Evolutionary conservation across 495 filamentous ascomycete genomes (phyloP).

Genomic region (Penicillium macrosclerotiorum): DNA sequence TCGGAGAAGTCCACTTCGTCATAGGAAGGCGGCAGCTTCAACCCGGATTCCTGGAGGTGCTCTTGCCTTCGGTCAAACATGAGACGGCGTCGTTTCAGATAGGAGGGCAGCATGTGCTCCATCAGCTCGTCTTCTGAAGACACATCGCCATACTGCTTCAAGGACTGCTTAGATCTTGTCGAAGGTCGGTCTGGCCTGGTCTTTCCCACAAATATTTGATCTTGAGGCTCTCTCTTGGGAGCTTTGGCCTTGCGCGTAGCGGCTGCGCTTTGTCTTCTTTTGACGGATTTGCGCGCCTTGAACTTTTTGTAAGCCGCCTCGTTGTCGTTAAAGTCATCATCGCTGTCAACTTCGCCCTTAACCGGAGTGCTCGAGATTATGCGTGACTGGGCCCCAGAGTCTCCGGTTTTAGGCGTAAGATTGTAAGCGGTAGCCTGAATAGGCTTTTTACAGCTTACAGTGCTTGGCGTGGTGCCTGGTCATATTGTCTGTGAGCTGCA

Average conservation of each 20-base stretch:
- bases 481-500: conserved; percentile 17
- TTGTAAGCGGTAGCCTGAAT: not conserved
- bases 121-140: conserved; percentile 56
- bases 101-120: conserved; percentile 57
- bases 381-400: conserved; percentile 7
- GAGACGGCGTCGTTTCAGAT: conserved; percentile 51
- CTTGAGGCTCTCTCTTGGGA: conserved; percentile 19
- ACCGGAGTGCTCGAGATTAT: conserved; percentile 15
- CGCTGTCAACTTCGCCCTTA: conserved; percentile 24
- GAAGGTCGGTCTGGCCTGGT: conserved; percentile 21
- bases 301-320: conserved; percentile 56
- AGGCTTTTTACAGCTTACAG: not conserved
- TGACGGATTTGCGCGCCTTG: conserved; percentile 55
- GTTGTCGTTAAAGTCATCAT: conserved; percentile 46
- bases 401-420: conserved; percentile 4
- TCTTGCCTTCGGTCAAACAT: conserved; percentile 55
- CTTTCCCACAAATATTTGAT: conserved; percentile 30
- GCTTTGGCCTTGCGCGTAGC: conserved; percentile 47
- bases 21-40: conserved; percentile 78
- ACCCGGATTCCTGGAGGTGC: conserved; percentile 60
- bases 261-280: conserved; percentile 52
- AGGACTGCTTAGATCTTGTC: conserved; percentile 14
- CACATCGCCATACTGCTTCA: conserved; percentile 40
- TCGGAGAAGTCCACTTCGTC: conserved; percentile 85
- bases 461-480: not conserved